Percentiles rank a stretch among this genome's conserved stretches.
Conservation (phyloP, 257 asterid genomes). For the Verbascum thapsus region DNA sequence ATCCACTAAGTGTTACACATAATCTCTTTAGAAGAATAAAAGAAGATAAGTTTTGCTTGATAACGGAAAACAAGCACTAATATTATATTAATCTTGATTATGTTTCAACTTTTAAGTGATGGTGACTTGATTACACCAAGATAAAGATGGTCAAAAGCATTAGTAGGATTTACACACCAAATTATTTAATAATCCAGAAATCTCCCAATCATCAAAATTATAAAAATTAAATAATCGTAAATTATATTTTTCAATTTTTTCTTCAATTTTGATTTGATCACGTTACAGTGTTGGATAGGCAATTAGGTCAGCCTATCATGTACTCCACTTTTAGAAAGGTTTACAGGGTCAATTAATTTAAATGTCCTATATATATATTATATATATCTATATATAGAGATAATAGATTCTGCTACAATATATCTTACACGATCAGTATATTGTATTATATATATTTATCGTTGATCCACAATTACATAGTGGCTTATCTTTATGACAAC, state of each 20-base stretch:
- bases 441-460: too few relatives aligned
- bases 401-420: too few relatives aligned
- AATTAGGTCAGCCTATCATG: too few relatives aligned
- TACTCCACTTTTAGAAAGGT: too few relatives aligned
- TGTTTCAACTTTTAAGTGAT: slow-evolving; percentile 6
- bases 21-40: neutral
- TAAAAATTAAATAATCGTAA: neutral
- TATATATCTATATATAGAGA: too few relatives aligned
- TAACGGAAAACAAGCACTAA: neutral
- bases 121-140: slow-evolving; percentile 24
- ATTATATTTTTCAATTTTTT: too few relatives aligned
- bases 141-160: slow-evolving; percentile 6
- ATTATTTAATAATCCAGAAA: neutral
- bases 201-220: neutral
- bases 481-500: too few relatives aligned
- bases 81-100: slow-evolving; percentile 8
- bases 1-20: neutral
- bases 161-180: neutral
- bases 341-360: too few relatives aligned
- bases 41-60: slow-evolving; percentile 7
- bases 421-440: too few relatives aligned
- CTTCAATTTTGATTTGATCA: neutral
- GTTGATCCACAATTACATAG: too few relatives aligned
- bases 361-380: too few relatives aligned
- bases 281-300: neutral